Evolutionary conservation across 306 rosid genomes (phyloP).

Genomic region (Canavalia ensiformis): DNA sequence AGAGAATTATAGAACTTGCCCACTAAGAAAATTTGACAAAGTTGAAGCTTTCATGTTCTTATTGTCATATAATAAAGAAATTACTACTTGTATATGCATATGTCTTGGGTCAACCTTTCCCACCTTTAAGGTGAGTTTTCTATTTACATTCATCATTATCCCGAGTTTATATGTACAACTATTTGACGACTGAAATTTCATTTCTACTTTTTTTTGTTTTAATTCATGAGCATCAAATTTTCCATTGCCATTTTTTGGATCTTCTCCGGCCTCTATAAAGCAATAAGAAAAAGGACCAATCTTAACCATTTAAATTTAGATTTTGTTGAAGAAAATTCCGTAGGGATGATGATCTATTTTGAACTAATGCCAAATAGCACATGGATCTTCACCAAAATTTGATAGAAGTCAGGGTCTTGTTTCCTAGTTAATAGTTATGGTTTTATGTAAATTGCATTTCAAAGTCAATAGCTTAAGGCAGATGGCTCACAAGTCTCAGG

Average conservation of each 20-base stretch:
- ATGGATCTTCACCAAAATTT: neutral
- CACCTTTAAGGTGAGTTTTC: neutral
- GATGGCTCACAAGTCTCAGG: neutral
- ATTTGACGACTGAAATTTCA: neutral
- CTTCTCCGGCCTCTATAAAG: no score
- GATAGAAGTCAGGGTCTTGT: neutral
- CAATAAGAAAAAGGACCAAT: no score
- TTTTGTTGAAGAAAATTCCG: no score
- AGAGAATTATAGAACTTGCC: neutral
- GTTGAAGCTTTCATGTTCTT: neutral
- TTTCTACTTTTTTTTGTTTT: neutral
- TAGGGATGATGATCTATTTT: no score
- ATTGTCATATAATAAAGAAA: neutral
- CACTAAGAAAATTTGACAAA: neutral
- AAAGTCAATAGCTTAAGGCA: slow-evolving; percentile 1
- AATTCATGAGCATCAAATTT: neutral
- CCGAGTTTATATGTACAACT: neutral
- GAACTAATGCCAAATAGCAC: neutral
- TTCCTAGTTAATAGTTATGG: neutral
- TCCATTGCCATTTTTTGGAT: no score
- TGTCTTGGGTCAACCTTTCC: neutral
- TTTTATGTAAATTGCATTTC: neutral
- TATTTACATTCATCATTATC: neutral
- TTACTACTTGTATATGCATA: neutral
- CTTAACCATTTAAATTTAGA: no score